A percentile compares a stretch with the other conserved stretches of the same genome.
These are phyloP conservation scores for Ogataea polymorpha DNA, from an alignment of 805 yeast species.

Conservation along the genomic window DNA sequence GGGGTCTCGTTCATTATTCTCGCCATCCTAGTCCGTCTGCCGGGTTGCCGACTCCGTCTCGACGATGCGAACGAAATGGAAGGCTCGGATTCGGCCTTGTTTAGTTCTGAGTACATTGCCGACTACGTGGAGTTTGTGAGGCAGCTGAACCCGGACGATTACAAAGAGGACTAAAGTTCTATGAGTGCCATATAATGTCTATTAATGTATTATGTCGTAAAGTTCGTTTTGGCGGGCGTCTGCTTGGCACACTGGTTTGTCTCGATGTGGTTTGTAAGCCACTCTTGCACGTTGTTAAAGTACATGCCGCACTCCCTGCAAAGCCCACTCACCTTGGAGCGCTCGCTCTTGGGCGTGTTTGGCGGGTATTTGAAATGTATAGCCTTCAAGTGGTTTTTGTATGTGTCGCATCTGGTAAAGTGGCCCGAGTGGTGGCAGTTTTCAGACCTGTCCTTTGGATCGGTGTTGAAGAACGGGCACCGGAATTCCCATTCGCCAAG, in stretches of 20 bases:
- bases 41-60: constrained; percentile 74
- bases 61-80: constrained; percentile 67
- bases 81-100: constrained; percentile 87
- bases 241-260: constrained; percentile 35
- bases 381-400: constrained; percentile 85
- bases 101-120: constrained; percentile 81
- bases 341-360: constrained; percentile 78
- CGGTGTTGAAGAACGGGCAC: constrained; percentile 69
- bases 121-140: constrained; percentile 90
- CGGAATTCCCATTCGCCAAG: constrained; percentile 64
- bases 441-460: constrained; percentile 24
- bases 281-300: constrained; percentile 70
- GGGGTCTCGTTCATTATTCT: constrained; percentile 62
- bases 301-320: constrained; percentile 73
- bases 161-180: constrained; percentile 6
- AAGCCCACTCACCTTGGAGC: constrained; percentile 63
- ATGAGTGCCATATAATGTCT: constrained; percentile 2
- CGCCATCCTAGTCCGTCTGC: constrained; percentile 65
- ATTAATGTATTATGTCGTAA: constrained; percentile 5
- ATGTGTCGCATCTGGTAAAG: constrained; percentile 87
- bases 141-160: constrained; percentile 46
- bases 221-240: background rate
- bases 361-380: constrained; percentile 85
- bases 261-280: constrained; percentile 77
- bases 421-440: constrained; percentile 79